These are phyloP conservation scores for Arthrobotrys pseudoclavata DNA, from an alignment of 2,329 filamentous ascomycete genomes.

Conservation along the genomic window DNA sequence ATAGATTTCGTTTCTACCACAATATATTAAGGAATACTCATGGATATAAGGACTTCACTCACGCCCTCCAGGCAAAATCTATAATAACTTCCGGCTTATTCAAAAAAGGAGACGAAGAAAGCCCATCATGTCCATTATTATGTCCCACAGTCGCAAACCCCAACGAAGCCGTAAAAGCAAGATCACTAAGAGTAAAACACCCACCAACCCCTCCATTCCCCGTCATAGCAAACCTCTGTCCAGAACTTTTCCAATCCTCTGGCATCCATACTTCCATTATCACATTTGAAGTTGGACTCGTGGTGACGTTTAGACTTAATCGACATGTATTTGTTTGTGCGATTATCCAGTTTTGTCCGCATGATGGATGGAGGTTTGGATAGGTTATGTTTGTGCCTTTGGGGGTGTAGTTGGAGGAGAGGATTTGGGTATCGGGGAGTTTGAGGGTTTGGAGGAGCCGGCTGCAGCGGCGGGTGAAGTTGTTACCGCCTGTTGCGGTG, in stretches of 20 bases:
- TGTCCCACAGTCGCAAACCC: constrained; percentile 53
- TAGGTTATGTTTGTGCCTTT: constrained; percentile 41
- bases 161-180: constrained; percentile 36
- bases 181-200: constrained; percentile 29
- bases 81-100: constrained; percentile 46
- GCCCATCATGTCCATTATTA: constrained; percentile 58
- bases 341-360: constrained; percentile 8
- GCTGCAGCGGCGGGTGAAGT: constrained; percentile 47
- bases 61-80: constrained; percentile 57
- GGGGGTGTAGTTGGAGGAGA: constrained; percentile 28
- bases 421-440: constrained; percentile 29
- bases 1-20: too few species aligned
- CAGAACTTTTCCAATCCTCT: constrained; percentile 36
- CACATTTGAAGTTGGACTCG: constrained; percentile 48
- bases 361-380: constrained; percentile 27
- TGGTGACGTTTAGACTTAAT: constrained; percentile 39
- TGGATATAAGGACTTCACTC: neutral
- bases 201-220: constrained; percentile 36
- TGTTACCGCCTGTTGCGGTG: constrained; percentile 38
- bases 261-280: constrained; percentile 57
- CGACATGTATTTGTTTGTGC: constrained; percentile 41
- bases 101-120: constrained; percentile 29
- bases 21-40: too few species aligned
- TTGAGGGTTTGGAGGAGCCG: constrained; percentile 41
- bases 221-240: constrained; percentile 46